Evolutionary conservation across 2,329 filamentous ascomycete species (phyloP).

Genomic region (Aureobasidium sp.): DNA sequence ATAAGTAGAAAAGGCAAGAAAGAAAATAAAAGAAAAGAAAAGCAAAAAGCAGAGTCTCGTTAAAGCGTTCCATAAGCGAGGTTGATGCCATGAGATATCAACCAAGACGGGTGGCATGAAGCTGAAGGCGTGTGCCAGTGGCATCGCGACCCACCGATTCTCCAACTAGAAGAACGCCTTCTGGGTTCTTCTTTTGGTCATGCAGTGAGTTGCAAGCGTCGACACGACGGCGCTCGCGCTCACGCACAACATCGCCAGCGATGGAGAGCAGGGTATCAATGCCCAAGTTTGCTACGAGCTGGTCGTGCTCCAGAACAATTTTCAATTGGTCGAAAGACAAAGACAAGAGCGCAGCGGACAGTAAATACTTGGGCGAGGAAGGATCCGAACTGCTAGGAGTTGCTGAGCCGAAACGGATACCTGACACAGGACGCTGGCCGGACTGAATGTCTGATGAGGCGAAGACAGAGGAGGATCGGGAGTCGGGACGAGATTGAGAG

Average conservation of each 20-base stretch:
- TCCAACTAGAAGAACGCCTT: background rate
- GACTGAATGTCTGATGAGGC: slow-evolving; percentile 5
- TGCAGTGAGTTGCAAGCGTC: background rate
- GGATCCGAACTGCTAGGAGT: slow-evolving; percentile 35
- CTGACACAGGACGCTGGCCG: slow-evolving; percentile 43
- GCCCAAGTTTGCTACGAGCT: slow-evolving; percentile 40
- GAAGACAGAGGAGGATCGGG: slow-evolving; percentile 1
- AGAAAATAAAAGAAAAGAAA: background rate
- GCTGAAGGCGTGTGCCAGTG: slow-evolving; percentile 2
- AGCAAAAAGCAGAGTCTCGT: background rate
- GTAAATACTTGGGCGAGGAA: slow-evolving; percentile 34
- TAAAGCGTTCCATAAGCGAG: background rate
- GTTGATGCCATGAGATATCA: background rate
- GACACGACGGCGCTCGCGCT: slow-evolving; percentile 6
- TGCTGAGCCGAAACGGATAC: slow-evolving; percentile 64
- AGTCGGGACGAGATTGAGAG: background rate
- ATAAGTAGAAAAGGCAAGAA: background rate
- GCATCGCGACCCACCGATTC: background rate
- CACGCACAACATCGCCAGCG: background rate
- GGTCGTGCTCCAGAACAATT: slow-evolving; percentile 53
- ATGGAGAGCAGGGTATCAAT: background rate
- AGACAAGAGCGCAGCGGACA: slow-evolving; percentile 62
- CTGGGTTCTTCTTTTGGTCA: background rate
- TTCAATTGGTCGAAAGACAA: slow-evolving; percentile 60
- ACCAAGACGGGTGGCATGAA: background rate